These are phyloP conservation scores for Serendipita sp. DNA, from an alignment of 768 basidiomycete species.

Conservation along the genomic window DNA sequence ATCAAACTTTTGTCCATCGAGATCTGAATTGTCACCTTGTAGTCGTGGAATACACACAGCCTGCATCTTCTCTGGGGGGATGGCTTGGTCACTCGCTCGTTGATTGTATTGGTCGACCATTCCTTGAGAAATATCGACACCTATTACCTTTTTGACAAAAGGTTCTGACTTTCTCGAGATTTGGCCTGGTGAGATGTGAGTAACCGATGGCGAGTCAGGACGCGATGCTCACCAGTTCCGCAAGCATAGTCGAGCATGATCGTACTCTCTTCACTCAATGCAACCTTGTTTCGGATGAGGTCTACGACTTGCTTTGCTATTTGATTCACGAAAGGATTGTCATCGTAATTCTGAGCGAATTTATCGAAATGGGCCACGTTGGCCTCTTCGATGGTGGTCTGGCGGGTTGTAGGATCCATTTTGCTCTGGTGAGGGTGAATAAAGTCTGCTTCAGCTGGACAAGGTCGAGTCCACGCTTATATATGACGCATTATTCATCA, in stretches of 20 bases:
- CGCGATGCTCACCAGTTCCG: slow-evolving; percentile 37
- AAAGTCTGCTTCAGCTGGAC: too few relatives aligned
- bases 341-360: slow-evolving; percentile 20
- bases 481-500: too few relatives aligned
- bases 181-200: slow-evolving; percentile 30
- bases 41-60: slow-evolving; percentile 1
- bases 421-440: background rate
- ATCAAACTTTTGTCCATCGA: slow-evolving; percentile 46
- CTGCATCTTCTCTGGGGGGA: slow-evolving; percentile 27
- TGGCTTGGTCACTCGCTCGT: slow-evolving; percentile 42
- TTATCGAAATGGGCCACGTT: slow-evolving; percentile 30
- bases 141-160: slow-evolving; percentile 46
- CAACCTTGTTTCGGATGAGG: slow-evolving; percentile 24
- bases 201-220: background rate
- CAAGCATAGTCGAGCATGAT: slow-evolving; percentile 61
- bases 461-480: too few relatives aligned
- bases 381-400: slow-evolving; percentile 13
- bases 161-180: slow-evolving; percentile 46
- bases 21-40: slow-evolving; percentile 27
- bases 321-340: slow-evolving; percentile 14
- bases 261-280: slow-evolving; percentile 41
- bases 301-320: slow-evolving; percentile 14
- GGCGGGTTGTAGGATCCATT: background rate
- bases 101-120: slow-evolving; percentile 55
- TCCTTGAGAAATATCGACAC: slow-evolving; percentile 59